phyloP scores from a whole-genome alignment of 2,329 filamentous ascomycete genomes.

The Ophiostoma quercus region DNA sequence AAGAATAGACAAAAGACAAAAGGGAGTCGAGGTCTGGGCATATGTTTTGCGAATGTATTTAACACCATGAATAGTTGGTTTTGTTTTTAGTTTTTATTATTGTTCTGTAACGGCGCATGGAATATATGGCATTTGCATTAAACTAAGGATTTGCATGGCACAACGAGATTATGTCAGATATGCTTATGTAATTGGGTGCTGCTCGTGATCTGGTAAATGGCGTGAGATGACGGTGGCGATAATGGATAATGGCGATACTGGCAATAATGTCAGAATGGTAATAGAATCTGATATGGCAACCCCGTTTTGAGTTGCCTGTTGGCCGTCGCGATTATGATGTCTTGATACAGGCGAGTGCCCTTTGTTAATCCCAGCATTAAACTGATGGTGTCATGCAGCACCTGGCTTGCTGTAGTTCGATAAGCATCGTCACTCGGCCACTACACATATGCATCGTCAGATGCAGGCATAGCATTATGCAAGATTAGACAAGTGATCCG shows the following conservation, averaged over 20 bases:
- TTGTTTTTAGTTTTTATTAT: background rate
- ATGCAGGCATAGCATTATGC: background rate
- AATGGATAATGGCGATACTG: background rate
- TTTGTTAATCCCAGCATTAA: background rate
- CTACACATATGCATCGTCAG: background rate
- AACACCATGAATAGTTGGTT: background rate
- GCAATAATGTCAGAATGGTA: background rate
- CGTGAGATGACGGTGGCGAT: background rate
- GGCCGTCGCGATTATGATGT: background rate
- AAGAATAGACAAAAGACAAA: constrained; percentile 1
- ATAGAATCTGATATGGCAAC: background rate
- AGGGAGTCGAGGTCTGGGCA: background rate
- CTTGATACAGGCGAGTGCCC: background rate
- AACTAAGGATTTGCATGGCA: background rate
- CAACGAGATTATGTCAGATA: background rate
- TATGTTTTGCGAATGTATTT: background rate
- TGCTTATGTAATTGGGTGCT: background rate
- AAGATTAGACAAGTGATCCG: background rate
- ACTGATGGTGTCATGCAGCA: background rate
- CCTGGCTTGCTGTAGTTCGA: background rate
- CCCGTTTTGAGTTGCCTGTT: background rate
- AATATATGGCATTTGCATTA: constrained; percentile 4
- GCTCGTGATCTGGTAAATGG: background rate
- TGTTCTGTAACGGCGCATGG: constrained; percentile 5
- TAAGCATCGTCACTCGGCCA: background rate